Evolutionary conservation across 192 early-diverging fungal genomes (phyloP), one percentile per base, ranked within the genome.

Genomic region (Spizellomyces punctatus): DNA sequence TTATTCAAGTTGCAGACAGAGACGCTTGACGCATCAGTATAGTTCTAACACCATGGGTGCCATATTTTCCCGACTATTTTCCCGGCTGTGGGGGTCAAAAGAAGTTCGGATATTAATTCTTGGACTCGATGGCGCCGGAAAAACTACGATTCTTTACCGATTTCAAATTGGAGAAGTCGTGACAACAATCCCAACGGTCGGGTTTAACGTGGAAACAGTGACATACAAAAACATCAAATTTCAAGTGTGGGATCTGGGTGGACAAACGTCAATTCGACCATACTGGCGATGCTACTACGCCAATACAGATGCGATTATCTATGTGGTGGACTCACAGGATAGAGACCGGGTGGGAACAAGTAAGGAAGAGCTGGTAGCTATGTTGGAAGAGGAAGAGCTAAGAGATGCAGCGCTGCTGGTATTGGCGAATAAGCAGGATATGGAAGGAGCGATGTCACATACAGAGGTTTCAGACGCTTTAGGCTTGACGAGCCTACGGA

Each of bases 211-310:
- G 22, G 96, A 96, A 76, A 96, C 96, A 9, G 92, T 98, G 48
- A 85, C 88, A 45, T 96, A 94, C 83, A 98, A 97, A 68, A 99
- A 99, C 83, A 92, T 99, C 78, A 96, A 96, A 80, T 98, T 99
- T 85, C 94, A 96, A 83, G 97, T 96, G 54, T 95, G 96, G 96
- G 94, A 98, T 82, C 77, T 96, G 52, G 95, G 95, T 50, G 94
- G 94, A 43, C 96, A 96, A 71, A 93, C 91, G 6, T 89, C 84
- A 17, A 94, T 95, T 69, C 87, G 91, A 56, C 97, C 97, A 6
- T 98, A 97, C 80, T 99, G 97, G 97, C 87, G 97, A 77, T 97
- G 95, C 87, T 99, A 99, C 84, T 99, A 98, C 77, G 91, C 93
- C 71, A 97, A 98, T 83, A 98, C 96, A n/a, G 95, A 98, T 77